Evolutionary conservation across 2,329 filamentous ascomycete species (phyloP).

Genomic region (Allantophomopsis lycopodina): DNA sequence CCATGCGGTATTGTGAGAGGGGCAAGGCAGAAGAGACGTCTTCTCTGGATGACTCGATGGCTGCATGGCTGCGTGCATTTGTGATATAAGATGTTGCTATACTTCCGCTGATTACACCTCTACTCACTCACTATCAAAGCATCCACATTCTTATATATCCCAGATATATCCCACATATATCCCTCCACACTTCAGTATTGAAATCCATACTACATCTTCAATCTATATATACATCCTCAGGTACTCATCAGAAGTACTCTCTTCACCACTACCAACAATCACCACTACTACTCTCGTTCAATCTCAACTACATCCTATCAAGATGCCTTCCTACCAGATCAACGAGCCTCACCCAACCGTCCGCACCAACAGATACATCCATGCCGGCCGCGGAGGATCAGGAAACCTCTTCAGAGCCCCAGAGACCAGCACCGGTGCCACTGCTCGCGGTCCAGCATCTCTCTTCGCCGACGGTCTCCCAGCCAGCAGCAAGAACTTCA

Average conservation of each 20-base stretch:
- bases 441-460: conserved; percentile 15
- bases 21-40: no score
- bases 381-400: conserved; percentile 17
- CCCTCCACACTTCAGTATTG: neutral
- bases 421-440: conserved; percentile 10
- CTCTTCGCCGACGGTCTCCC: conserved; percentile 12
- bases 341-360: conserved; percentile 18
- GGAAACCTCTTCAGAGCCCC: conserved; percentile 18
- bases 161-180: no score
- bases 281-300: neutral
- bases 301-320: neutral
- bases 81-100: neutral
- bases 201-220: neutral
- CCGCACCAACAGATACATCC: conserved; percentile 8
- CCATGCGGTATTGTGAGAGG: neutral
- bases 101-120: neutral
- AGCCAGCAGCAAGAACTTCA: conserved; percentile 10
- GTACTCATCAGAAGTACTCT: neutral
- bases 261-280: neutral
- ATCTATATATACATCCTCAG: neutral
- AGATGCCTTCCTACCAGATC: conserved; percentile 10
- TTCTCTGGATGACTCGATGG: no score
- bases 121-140: neutral
- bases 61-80: no score
- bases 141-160: neutral